Evolutionary conservation across 2,329 filamentous ascomycete species (phyloP), one percentile per base, ranked within the genome.

Genomic region (Botryotinia convoluta): DNA sequence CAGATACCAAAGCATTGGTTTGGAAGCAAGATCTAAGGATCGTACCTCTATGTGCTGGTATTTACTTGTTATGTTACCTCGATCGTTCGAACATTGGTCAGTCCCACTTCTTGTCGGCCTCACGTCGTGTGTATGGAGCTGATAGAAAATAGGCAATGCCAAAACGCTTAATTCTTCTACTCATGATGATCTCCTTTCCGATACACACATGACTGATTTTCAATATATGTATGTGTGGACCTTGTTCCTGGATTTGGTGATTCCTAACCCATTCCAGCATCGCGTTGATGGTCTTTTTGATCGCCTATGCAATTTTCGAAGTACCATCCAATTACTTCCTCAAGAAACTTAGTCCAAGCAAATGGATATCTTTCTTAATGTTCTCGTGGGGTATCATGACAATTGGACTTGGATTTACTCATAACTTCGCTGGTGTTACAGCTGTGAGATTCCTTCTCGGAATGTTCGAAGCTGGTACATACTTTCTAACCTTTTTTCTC

Each of bases 21-120:
- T 83, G 86, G 81, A 89, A 88, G 77, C 89, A 91, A 77, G 91
- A 92, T 79, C 74, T 87, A 29, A 85, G 87, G 72, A 90, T 92
- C 73, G 83, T 92, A 22, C 90, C 91, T 1, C 82, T 92, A 22
- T 88, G 85, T n/a, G 87, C 88, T 10, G 83, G 81, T 70, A 90
- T 92, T 69, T 93, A 91, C 80, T 84, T 92, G 63, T 85, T 92
- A 35, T 91, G 88, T 81, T 92, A 90, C 79, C 85, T 92, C 37
- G 90, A 92, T 81, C 85, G 89, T 61, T 87, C 88, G 72, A 93
- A 92, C 80, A 92, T 93, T 73, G 90, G 89, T 84, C 73, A 64
- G 77, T 62, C 29, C 54, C 3, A 69, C 37, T 26, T 57, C n/a
- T 42, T 51, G 44, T 18, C 3, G 20, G 5, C 39, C 6, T 9